Evolutionary conservation across 371 early-diverging fungal genomes (phyloP).

Genomic region (Fennellomyces sp.): DNA sequence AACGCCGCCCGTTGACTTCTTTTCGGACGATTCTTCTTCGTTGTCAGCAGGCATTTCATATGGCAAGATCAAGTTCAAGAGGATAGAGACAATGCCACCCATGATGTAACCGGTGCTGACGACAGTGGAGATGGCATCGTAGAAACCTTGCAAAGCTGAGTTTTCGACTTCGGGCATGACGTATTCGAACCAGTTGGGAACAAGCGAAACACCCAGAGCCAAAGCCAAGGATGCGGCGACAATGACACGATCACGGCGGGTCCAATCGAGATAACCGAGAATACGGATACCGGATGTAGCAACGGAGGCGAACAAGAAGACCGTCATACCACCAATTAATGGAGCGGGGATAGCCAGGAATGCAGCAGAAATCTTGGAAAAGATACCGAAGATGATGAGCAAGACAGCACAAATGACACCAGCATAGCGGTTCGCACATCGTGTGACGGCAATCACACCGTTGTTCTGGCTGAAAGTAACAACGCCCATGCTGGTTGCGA

Average conservation of each 20-base stretch:
- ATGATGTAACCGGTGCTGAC: slow-evolving; percentile 59
- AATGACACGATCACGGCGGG: slow-evolving; percentile 65
- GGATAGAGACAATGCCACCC: slow-evolving; percentile 53
- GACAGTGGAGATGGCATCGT: slow-evolving; percentile 53
- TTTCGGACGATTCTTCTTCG: background rate
- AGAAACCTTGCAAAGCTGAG: slow-evolving; percentile 49
- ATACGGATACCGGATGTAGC: slow-evolving; percentile 64
- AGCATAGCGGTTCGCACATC: slow-evolving; percentile 59
- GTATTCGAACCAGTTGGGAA: slow-evolving; percentile 57
- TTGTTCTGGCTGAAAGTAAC: slow-evolving; percentile 66
- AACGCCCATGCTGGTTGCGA: slow-evolving; percentile 57
- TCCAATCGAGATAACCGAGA: slow-evolving; percentile 58
- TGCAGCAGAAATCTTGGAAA: slow-evolving; percentile 59
- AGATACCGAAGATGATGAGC: slow-evolving; percentile 58
- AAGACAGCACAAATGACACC: slow-evolving; percentile 58
- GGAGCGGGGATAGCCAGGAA: slow-evolving; percentile 57
- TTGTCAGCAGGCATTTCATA: slow-evolving; percentile 6
- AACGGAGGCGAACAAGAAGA: slow-evolving; percentile 61
- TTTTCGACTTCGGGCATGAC: slow-evolving; percentile 47
- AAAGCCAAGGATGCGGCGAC: slow-evolving; percentile 49
- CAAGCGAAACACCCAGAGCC: slow-evolving; percentile 57
- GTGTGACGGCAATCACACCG: slow-evolving; percentile 63
- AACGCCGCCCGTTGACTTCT: slow-evolving; percentile 4
- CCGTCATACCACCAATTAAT: slow-evolving; percentile 62
- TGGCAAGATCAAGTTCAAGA: slow-evolving; percentile 54